phyloP scores from a whole-genome alignment of 208 protist species.

The Leishmania major region DNA sequence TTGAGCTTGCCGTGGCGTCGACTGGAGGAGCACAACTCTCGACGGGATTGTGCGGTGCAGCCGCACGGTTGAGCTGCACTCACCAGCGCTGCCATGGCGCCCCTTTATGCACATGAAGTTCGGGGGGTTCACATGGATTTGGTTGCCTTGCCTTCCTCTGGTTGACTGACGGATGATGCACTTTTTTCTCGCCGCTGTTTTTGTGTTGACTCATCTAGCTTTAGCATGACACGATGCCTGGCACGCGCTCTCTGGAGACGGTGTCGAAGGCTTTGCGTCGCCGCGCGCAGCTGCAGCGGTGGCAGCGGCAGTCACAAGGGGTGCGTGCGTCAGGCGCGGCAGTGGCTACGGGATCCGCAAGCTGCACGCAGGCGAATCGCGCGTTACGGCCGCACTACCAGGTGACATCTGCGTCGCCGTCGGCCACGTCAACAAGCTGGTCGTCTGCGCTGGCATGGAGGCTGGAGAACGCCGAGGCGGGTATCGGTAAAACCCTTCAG shows the following conservation, averaged over 20 bases:
- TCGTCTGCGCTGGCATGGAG: background rate
- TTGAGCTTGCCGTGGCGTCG: background rate
- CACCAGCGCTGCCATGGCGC: background rate
- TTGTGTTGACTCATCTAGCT: background rate
- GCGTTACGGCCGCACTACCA: background rate
- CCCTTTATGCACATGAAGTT: background rate
- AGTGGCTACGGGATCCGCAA: background rate
- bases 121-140: too few species aligned
- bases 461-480: too few species aligned
- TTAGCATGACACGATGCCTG: constrained; percentile 6
- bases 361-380: background rate
- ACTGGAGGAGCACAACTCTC: too few species aligned
- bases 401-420: background rate
- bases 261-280: constrained; percentile 43
- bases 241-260: constrained; percentile 19
- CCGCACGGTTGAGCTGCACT: background rate
- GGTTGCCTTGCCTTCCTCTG: background rate
- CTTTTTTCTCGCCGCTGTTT: background rate
- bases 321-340: background rate
- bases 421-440: background rate
- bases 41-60: background rate
- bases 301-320: background rate
- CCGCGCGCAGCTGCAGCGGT: constrained; percentile 35
- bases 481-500: constrained; percentile 8
- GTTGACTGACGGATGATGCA: background rate